Conservation (phyloP, 768 basidiomycete genomes). For the Megacollybia marginata region DNA sequence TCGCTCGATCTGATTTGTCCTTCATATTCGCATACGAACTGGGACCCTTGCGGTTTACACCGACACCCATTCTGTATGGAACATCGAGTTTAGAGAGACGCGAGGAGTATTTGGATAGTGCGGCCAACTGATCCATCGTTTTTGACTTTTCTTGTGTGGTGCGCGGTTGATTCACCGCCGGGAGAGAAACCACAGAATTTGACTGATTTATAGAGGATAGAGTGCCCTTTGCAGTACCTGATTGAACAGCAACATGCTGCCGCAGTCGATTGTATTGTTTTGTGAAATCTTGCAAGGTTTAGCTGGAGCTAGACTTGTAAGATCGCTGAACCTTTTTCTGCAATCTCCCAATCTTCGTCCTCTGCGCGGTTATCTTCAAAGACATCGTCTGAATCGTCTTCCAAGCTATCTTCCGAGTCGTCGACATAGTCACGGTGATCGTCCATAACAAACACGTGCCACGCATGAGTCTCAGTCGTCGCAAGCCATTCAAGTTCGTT, state of each 20-base stretch:
- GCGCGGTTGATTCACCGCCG: conserved; percentile 65
- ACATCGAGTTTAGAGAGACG: conserved; percentile 68
- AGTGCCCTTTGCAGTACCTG: conserved; percentile 58
- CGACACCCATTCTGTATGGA: conserved; percentile 60
- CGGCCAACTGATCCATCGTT: conserved; percentile 65
- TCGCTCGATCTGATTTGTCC: conserved; percentile 95
- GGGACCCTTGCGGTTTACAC: conserved; percentile 90
- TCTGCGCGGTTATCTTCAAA: conserved; percentile 61
- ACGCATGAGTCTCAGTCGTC: conserved; percentile 34
- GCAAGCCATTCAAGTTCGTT: conserved; percentile 35
- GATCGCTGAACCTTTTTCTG: conserved; percentile 58
- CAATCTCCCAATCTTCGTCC: conserved; percentile 85
- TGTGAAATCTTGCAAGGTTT: conserved; percentile 72
- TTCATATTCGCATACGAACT: conserved; percentile 83
- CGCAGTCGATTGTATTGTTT: conserved; percentile 95
- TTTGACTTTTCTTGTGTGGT: conserved; percentile 43
- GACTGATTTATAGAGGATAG: conserved; percentile 43
- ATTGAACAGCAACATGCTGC: conserved; percentile 83
- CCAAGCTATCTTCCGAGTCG: conserved; percentile 7
- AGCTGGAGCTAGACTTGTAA: neutral
- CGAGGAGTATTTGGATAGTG: conserved; percentile 70
- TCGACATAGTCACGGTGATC: too few relatives aligned
- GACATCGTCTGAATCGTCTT: conserved; percentile 33
- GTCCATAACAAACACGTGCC: neutral
- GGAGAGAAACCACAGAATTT: conserved; percentile 51